Evolutionary conservation across 2,329 filamentous ascomycete species (phyloP), one percentile per base, ranked within the genome.

Genomic region (Aspergillus ochraceus): DNA sequence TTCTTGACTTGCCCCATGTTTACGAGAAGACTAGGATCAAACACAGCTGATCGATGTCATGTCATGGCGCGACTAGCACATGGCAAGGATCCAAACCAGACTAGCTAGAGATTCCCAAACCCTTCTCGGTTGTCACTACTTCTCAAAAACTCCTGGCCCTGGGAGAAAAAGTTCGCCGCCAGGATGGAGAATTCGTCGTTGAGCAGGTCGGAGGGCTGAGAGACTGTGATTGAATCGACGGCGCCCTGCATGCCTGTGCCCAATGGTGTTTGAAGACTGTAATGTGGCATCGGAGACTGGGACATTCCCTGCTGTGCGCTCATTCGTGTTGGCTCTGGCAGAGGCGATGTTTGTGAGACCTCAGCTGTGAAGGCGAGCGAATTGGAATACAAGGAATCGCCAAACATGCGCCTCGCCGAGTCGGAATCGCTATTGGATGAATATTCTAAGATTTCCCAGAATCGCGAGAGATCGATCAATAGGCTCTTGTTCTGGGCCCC

Each of bases 371-470:
- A 53, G 32, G 66, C 57, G 29, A 68, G 53, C 42, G 70, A 61
- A 54, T 70, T 71, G 1, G 68, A 67, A 49, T 73, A 75, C 3
- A 81, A 63, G 0, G 77, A 77, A 32, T 75, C 60, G 2, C 79
- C 79, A 55, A 81, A 80, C n/a, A 80, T 72, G 22, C 71, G 68
- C 14, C 71, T 69, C 3, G 72, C 71, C 8, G 73, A 74, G 39
- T 71, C 67, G 2, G 70, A 66, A 46, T 79, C 78, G 52, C 73
- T 75, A 11, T 76, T 76, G 9, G 76, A 78, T 1, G 78, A 77
- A 55, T 80, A 80, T 65, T 82, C 80, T 1, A 82, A 71, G 11
- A 82, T 79, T 59, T 81, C 79, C 76, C 80, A 82, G 64, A 82
- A 81, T 22, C 77, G 73, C 4, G 76, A 78, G 0, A 82, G 73